phyloP scores from a whole-genome alignment of 1,139 yeast species.

The Diutina catenulata region DNA sequence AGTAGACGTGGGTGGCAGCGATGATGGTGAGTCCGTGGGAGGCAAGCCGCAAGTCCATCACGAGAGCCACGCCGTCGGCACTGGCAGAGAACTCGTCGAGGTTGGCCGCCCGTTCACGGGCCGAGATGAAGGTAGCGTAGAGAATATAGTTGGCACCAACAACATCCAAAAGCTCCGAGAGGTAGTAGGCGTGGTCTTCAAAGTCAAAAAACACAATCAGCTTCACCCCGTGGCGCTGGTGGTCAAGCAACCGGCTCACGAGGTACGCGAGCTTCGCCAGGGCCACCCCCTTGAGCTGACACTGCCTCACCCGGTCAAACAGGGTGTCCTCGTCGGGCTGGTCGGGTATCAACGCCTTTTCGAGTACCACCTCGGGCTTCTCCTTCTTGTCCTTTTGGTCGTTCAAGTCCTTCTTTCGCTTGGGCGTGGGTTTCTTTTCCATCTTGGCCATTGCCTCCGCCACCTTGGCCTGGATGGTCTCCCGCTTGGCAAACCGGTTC shows the following conservation, averaged over 20 bases:
- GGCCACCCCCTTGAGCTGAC: conserved; percentile 42
- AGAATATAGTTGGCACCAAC: conserved; percentile 48
- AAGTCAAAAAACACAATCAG: conserved; percentile 59
- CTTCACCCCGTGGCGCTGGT: conserved; percentile 33
- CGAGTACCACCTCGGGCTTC: not conserved
- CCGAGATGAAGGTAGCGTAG: conserved; percentile 49
- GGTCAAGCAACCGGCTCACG: conserved; percentile 39
- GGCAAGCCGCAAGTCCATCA: conserved; percentile 60
- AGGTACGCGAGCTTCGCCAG: conserved; percentile 53
- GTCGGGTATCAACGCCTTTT: not conserved
- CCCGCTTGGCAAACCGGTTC: conserved; percentile 25
- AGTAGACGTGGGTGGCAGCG: conserved; percentile 57
- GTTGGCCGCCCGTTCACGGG: conserved; percentile 39
- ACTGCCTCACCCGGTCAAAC: conserved; percentile 13
- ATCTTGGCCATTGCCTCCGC: conserved; percentile 24
- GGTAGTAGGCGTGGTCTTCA: conserved; percentile 58
- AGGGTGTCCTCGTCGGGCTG: not conserved
- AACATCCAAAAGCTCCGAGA: conserved; percentile 52
- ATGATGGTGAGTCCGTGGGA: conserved; percentile 62
- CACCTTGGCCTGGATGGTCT: conserved; percentile 15
- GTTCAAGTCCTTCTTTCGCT: not conserved
- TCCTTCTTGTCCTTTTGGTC: not conserved
- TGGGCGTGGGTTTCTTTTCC: conserved; percentile 13
- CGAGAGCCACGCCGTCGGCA: conserved; percentile 38
- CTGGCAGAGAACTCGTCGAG: conserved; percentile 31